Base-by-base conservation (phyloP, 306 rosid species). In the Astragalus glycyphyllos region DNA sequence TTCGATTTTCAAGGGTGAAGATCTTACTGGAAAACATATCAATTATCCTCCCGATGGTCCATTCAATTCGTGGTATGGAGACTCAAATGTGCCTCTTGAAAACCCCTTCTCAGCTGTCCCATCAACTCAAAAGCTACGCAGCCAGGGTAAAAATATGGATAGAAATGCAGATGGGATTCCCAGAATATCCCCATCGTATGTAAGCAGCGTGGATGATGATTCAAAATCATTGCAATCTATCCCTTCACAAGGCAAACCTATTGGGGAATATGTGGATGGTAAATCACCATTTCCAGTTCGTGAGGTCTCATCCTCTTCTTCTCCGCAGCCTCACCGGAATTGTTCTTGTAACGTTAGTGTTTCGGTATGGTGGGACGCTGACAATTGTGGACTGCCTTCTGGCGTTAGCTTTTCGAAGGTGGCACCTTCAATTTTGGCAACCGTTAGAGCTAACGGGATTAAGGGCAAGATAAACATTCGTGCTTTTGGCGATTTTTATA, bases 1-100 rank as follows among this genome's bases (percentile, higher is more conserved):
- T 65, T 82, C 89, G 74, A 77, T 20, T 20, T 20, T 20, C 23
- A 20, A 20, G 1, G 23, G 23, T 20, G 23, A 20, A 20, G 23
- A 20, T 64, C 85, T 84, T 57, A 62, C 26, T 4, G 97, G 98
- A 72, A 90, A 72, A 69, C 86, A 80, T 77, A 83, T 78, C 71
- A 94, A 87, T 76, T 88, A 80, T 70, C 97, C 97, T 66, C 98
- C 96, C 3, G 92, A 90, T 84, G 95, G 89, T 58, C 82, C 82
- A 0, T 78, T 73, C 72, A 79, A 83, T 74, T 93, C 97, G 74
- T 90, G 94, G 96, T 90, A 88, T 75, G 94, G 96, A 46, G 82
- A 84, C 70, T 80, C 68, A 11, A 87, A 78, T 79, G 88, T 46
- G 53, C 84, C 87, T 65, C 88, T 89, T 72, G 80, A 84, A 55